These are phyloP conservation scores for Cucumis melo DNA, from an alignment of 306 rosid species.

Conservation along the genomic window DNA sequence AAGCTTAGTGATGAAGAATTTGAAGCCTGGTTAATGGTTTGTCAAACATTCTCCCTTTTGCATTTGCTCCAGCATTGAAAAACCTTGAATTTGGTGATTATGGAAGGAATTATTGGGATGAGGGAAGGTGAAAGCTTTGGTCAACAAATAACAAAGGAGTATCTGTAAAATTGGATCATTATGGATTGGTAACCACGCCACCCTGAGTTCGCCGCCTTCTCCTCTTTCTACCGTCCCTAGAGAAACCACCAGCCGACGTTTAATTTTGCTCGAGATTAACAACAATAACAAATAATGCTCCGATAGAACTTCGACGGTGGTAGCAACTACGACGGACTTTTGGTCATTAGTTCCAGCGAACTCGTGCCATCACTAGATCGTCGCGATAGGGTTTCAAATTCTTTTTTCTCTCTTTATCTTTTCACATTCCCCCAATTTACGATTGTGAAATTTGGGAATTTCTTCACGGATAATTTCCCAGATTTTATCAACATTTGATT, in stretches of 20 bases:
- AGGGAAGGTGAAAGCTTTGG: background rate
- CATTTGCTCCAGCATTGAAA: background rate
- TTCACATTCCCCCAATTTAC: too few species aligned
- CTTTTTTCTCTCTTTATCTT: too few species aligned
- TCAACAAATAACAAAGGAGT: background rate
- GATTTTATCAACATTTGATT: too few species aligned
- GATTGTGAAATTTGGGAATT: too few species aligned
- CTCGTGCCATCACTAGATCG: too few species aligned
- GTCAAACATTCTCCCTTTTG: background rate
- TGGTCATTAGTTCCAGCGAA: constrained; percentile 67
- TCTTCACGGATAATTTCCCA: too few species aligned
- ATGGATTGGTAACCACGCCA: background rate
- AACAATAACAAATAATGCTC: constrained; percentile 10
- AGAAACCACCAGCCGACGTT: too few species aligned
- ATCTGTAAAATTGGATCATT: background rate
- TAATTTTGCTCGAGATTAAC: too few species aligned
- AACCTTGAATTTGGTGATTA: background rate
- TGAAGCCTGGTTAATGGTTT: background rate
- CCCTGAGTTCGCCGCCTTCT: too few species aligned
- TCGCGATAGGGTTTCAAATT: too few species aligned
- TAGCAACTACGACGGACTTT: constrained; percentile 46
- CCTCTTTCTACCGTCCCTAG: too few species aligned
- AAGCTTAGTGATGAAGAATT: background rate
- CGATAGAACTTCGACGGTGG: constrained; percentile 22
- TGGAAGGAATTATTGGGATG: background rate